Conservation (phyloP, 768 basidiomycete species). For the Rhodosporidiobolus sp. region DNA sequence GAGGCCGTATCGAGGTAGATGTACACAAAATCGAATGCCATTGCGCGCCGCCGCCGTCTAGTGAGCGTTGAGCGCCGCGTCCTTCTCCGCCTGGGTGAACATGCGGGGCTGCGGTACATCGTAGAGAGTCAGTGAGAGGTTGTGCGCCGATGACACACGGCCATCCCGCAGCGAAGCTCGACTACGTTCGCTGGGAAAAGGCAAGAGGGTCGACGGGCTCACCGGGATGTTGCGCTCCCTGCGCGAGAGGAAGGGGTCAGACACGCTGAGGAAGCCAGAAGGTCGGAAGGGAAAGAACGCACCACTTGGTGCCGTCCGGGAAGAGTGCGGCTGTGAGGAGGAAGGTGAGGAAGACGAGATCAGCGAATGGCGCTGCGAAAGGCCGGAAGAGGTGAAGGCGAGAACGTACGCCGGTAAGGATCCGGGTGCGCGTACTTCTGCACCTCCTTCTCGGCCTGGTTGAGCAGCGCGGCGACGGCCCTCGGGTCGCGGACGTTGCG, state of each 20-base stretch:
- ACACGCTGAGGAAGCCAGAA: not conserved
- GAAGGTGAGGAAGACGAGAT: not conserved
- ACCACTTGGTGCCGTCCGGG: constrained; percentile 97
- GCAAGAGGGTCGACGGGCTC: not conserved
- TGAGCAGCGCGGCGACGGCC: constrained; percentile 38
- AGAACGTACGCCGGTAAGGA: constrained; percentile 79
- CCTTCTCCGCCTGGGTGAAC: constrained; percentile 44
- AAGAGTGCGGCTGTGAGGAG: constrained; percentile 63
- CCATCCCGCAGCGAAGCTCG: not conserved
- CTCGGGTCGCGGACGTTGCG: constrained; percentile 57
- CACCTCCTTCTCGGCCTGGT: constrained; percentile 41
- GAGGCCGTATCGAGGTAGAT: no score
- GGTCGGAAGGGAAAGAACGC: constrained; percentile 46
- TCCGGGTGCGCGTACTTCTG: constrained; percentile 67
- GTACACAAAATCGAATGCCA: not conserved
- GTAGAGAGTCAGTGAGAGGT: not conserved
- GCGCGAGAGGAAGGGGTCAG: not conserved
- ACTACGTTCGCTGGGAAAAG: no score
- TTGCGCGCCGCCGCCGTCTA: not conserved
- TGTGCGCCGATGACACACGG: not conserved
- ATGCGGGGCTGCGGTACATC: constrained; percentile 30
- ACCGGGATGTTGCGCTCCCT: constrained; percentile 52
- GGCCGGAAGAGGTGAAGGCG: constrained; percentile 1
- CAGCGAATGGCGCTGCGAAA: constrained; percentile 3
- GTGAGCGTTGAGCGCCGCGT: constrained; percentile 41